Evolutionary conservation across 495 filamentous ascomycete species (phyloP), one percentile per base, ranked within the genome.

Genomic region (Tuber borchii): DNA sequence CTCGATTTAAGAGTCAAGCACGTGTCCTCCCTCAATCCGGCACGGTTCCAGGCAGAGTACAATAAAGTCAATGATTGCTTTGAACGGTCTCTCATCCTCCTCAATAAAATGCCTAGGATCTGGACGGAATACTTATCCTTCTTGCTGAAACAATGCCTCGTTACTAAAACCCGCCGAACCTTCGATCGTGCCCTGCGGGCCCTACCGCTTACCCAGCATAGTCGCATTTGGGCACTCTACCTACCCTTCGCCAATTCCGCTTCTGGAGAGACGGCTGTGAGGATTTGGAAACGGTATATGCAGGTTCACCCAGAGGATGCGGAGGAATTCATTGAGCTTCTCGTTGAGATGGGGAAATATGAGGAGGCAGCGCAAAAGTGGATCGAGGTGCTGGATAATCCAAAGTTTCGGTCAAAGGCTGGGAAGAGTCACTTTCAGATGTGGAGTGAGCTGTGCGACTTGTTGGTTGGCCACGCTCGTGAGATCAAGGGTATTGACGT

Each of bases 91-190:
- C 86, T 99, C 48, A 92, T 98, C 76, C 87, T 99, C 14, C 88
- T 99, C 78, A 97, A 98, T 86, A 99, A 99, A 85, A 99, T 99
- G 96, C 96, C 96, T 70, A 88, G 90, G 76, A 95, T 98, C 82
- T 99, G 96, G 96, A 93, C 97, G 85, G 93, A 97, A 92, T 99
- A 97, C 83, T 90, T 99, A 68, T 89, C 89, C 51, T 98, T 98
- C 83, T 86, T 98, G 78, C 89, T 95, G 81, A 89, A 93, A 79
- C 96, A 98, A 82, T 97, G 96, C 12, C 86, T 97, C 56, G 90
- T 98, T 69, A 97, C 94, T n/a, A 88, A 90, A 79, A 97, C 94
- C 14, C 88, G 96, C 69, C 90, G 91, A 70, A 93, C 93, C 1
- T 99, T 99, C 85, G 96, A 99, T 85, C 90, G 95, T 71, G 93